These are phyloP conservation scores for Xylaria acuta DNA, from an alignment of 495 filamentous ascomycete genomes.

Conservation along the genomic window DNA sequence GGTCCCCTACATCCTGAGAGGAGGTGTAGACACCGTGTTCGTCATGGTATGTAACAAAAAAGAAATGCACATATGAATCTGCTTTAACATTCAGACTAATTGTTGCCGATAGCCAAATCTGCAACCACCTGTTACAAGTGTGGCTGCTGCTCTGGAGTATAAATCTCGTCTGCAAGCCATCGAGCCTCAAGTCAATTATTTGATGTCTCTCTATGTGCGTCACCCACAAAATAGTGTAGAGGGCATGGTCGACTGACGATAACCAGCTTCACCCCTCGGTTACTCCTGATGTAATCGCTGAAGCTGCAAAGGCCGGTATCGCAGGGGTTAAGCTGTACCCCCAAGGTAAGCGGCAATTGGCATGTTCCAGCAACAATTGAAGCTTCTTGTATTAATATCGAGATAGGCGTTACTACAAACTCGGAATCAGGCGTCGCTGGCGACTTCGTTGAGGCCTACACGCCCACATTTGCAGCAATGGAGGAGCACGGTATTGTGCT, in stretches of 20 bases:
- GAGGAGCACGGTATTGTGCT: conserved; percentile 60
- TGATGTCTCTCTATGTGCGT: conserved; percentile 83
- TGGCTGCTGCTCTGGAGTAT: conserved; percentile 78
- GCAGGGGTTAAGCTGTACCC: conserved; percentile 74
- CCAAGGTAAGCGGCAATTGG: conserved; percentile 50
- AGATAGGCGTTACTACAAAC: conserved; percentile 77
- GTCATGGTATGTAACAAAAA: conserved; percentile 50
- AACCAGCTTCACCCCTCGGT: conserved; percentile 65
- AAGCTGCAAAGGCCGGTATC: conserved; percentile 71
- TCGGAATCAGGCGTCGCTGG: conserved; percentile 78
- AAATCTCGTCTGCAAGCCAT: conserved; percentile 67
- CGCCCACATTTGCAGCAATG: conserved; percentile 83
- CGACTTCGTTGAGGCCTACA: conserved; percentile 59
- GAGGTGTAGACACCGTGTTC: conserved; percentile 76
- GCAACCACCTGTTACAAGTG: conserved; percentile 74
- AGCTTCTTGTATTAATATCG: background rate
- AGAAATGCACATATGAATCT: conserved; percentile 1
- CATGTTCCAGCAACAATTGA: background rate
- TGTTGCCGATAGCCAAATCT: conserved; percentile 64
- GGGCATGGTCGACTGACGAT: conserved; percentile 10
- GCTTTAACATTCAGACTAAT: background rate
- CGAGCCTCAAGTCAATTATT: conserved; percentile 75
- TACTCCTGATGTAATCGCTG: conserved; percentile 77
- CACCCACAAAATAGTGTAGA: background rate
- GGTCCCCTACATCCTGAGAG: conserved; percentile 72